A percentile compares a stretch with the other conserved stretches of the same genome.
These are phyloP conservation scores for Hondaea fermentalgiana DNA, from an alignment of 108 stramenopile species.

Conservation along the genomic window DNA sequence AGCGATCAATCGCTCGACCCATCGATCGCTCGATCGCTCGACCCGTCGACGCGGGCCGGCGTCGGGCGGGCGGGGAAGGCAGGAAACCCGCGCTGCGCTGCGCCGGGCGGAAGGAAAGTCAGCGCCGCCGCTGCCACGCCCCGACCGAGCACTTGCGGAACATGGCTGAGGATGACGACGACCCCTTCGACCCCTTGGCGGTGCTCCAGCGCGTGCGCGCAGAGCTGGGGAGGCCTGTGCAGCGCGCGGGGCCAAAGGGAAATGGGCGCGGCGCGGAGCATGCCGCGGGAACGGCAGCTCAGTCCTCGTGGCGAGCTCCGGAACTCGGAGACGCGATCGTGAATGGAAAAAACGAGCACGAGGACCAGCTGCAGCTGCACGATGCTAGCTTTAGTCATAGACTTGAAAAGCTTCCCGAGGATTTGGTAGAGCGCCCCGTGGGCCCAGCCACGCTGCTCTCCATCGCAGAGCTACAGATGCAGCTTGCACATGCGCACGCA, in stretches of 20 bases:
- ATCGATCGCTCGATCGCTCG: too few relatives aligned
- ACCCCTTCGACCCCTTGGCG: not conserved
- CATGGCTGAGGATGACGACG: too few relatives aligned
- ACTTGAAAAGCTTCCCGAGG: not conserved
- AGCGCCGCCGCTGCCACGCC: too few relatives aligned
- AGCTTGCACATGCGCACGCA: not conserved
- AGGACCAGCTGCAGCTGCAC: not conserved
- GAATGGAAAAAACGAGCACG: not conserved
- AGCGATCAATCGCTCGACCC: too few relatives aligned
- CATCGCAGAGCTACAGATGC: not conserved
- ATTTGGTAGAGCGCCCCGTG: not conserved
- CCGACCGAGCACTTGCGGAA: too few relatives aligned
- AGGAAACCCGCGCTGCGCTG: too few relatives aligned
- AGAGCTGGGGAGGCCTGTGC: not conserved
- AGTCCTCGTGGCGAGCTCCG: not conserved
- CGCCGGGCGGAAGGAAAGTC: too few relatives aligned
- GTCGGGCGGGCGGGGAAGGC: too few relatives aligned
- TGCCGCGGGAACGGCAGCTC: not conserved
- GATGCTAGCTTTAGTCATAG: not conserved
- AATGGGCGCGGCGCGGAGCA: not conserved
- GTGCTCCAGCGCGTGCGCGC: conserved; percentile 10
- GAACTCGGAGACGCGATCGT: not conserved
- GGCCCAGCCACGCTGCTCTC: not conserved
- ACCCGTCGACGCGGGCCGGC: too few relatives aligned
- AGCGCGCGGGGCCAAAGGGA: not conserved